Evolutionary conservation across 257 asterid genomes (phyloP), one percentile per base, ranked within the genome.

Genomic region (Solanum etuberosum): DNA sequence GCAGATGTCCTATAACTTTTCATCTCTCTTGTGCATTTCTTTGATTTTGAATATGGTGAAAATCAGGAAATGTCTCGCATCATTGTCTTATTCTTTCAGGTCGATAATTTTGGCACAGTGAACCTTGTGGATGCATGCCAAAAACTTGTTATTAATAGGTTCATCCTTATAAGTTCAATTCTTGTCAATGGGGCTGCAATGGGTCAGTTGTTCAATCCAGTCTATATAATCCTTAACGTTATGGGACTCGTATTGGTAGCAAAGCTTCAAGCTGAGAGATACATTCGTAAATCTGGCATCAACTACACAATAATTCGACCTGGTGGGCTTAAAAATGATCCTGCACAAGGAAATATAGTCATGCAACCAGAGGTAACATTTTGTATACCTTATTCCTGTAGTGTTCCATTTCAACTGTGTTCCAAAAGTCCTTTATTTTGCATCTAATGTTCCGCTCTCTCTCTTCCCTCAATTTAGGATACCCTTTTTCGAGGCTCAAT

Each of bases 131-230:
- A 97, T 42, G 99, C 98, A 73, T 95, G 99, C 92, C 89, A 95
- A 86, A 94, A 94, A 86, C 93, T 89, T 78, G 94, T 94, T 32
- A 96, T 97, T 12, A 90, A 92, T 84, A 91, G 98, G 90, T 97
- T 97, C 86, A 89, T 97, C 91, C 98, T 94, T 48, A 86, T 97
- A 83, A 97, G 99, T 86, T 97, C 99, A 29, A 97, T 97, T 82
- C 88, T 97, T 82, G 99, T 95, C 20, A 97, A 95, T 84, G 99
- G 99, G 27, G 99, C 99, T 43, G 96, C 99, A 87, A 95, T 95
- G 98, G 98, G 99, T 54, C 99, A 97, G 89, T 86, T 94, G 86
- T 77, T 97, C 35, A 97, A 97, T 82, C 99, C 99, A 11, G 92
- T 98, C 5, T 97, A 97, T 92, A 93, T 97, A 78, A 89, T 97